phyloP scores from a whole-genome alignment of 2,329 filamentous ascomycete species.

The Phyllosticta ampelicida region DNA sequence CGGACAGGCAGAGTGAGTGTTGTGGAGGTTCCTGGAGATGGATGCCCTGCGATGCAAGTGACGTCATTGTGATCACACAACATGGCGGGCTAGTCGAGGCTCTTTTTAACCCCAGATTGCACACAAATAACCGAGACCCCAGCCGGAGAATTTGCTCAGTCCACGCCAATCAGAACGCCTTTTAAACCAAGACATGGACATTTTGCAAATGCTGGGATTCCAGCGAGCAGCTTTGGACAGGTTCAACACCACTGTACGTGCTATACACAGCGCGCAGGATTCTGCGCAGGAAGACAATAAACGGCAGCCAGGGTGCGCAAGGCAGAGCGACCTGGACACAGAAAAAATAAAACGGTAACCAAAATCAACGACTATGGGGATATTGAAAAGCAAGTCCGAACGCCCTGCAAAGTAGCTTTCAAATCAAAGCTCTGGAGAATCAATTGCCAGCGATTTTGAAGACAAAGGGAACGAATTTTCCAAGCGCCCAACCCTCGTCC shows the following conservation, averaged over 20 bases:
- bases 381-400: slow-evolving; percentile 9
- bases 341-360: not conserved
- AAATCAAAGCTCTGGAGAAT: not conserved
- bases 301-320: not conserved
- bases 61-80: not conserved
- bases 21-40: not conserved
- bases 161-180: not conserved
- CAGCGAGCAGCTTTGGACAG: not conserved
- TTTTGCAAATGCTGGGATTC: not conserved
- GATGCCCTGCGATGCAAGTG: not conserved
- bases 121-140: not conserved
- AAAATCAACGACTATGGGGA: slow-evolving; percentile 1
- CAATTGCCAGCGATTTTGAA: not conserved
- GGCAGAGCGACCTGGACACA: not conserved
- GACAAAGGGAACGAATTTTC: not conserved
- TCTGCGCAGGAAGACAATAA: not conserved
- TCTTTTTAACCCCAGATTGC: not conserved
- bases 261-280: not conserved
- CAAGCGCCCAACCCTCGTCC: not conserved
- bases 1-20: not conserved
- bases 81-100: not conserved
- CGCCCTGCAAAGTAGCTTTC: slow-evolving; percentile 4
- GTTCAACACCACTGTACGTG: not conserved
- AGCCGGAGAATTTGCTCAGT: not conserved
- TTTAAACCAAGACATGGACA: not conserved